Conservation (phyloP, 257 asterid genomes). For the Solanum bulbocastanum region DNA sequence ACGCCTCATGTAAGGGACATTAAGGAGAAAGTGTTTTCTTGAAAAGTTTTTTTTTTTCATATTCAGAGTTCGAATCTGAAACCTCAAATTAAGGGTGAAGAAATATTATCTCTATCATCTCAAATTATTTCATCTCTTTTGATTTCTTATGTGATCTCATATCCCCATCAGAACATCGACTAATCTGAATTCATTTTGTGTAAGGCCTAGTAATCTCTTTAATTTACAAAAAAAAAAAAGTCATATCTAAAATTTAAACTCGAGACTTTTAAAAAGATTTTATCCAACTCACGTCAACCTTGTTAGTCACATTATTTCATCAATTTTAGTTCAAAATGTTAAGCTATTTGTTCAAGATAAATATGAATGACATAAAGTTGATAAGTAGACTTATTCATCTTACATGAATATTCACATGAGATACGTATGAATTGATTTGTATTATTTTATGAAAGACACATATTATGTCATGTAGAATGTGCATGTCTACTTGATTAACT, state of each 20-base stretch:
- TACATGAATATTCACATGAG: neutral
- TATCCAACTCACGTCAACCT: neutral
- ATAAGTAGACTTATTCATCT: accelerated
- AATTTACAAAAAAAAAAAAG: too few species aligned
- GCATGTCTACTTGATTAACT: too few species aligned
- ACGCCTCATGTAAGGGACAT: neutral
- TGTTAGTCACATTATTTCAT: neutral
- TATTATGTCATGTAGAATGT: neutral
- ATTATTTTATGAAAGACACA: neutral
- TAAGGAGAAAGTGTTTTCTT: neutral
- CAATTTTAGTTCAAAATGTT: neutral
- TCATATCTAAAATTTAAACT: neutral
- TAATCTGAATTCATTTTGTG: neutral
- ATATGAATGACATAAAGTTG: neutral
- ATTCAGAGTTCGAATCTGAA: neutral
- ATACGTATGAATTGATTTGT: too few species aligned
- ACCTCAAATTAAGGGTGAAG: neutral
- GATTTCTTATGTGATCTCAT: neutral
- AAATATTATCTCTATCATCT: accelerated
- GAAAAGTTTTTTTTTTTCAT: neutral
- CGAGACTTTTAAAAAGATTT: accelerated
- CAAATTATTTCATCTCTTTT: neutral
- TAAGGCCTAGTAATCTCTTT: neutral
- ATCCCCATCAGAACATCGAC: neutral
- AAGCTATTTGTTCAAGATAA: neutral